phyloP scores from a whole-genome alignment of 2,329 filamentous ascomycete genomes.

The Cladosporium sp. region DNA sequence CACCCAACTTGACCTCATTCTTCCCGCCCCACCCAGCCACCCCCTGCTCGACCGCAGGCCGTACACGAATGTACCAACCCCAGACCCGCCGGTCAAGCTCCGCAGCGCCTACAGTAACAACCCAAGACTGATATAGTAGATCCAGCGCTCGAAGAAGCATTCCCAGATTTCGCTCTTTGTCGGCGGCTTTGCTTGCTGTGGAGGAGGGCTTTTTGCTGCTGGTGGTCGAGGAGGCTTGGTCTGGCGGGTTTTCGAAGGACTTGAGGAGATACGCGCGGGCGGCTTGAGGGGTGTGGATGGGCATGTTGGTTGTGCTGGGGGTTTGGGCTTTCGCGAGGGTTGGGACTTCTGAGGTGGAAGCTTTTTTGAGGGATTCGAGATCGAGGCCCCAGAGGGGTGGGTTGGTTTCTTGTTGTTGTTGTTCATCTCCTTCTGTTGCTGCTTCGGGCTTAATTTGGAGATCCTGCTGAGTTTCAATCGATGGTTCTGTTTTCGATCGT shows the following conservation, averaged over 20 bases:
- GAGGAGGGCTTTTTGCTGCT: slow-evolving; percentile 57
- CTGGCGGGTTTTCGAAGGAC: slow-evolving; percentile 56
- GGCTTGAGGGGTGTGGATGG: slow-evolving; percentile 71
- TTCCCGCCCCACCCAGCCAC: slow-evolving; percentile 82
- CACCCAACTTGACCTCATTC: slow-evolving; percentile 64
- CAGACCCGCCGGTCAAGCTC: slow-evolving; percentile 77
- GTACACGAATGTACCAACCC: slow-evolving; percentile 75
- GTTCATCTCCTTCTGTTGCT: background rate
- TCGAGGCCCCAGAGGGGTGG: slow-evolving; percentile 61
- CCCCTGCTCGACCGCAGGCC: slow-evolving; percentile 74
- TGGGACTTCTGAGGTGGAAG: slow-evolving; percentile 34
- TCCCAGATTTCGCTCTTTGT: slow-evolving; percentile 69
- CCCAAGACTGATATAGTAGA: slow-evolving; percentile 73
- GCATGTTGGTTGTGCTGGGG: slow-evolving; percentile 53
- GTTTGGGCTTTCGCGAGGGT: slow-evolving; percentile 27
- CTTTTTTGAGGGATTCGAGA: slow-evolving; percentile 55
- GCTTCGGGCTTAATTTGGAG: background rate
- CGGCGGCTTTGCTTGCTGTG: slow-evolving; percentile 52
- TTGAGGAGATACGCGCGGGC: slow-evolving; percentile 61
- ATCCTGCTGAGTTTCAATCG: background rate
- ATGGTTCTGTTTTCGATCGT: background rate
- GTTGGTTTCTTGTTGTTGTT: slow-evolving; percentile 18
- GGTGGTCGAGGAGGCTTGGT: background rate
- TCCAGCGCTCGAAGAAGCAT: slow-evolving; percentile 70
- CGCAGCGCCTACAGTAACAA: slow-evolving; percentile 56